Evolutionary conservation across 352 stramenopile genomes (phyloP).

Genomic region (Thraustochytrium sp.): DNA sequence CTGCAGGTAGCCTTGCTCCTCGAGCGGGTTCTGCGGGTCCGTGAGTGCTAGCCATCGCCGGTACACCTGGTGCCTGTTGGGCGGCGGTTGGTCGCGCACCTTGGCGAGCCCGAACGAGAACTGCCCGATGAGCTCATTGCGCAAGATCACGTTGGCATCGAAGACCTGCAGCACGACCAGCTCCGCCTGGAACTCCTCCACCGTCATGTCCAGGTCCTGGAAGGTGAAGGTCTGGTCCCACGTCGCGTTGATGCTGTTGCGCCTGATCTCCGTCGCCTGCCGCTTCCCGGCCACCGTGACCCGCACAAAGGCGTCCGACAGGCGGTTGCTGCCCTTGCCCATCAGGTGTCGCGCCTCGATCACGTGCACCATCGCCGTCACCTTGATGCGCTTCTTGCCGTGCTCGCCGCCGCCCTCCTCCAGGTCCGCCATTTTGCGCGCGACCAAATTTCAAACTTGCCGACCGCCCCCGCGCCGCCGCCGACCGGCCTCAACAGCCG

Average conservation of each 20-base stretch:
- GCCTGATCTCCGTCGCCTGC: slow-evolving; percentile 63
- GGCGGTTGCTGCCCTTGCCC: slow-evolving; percentile 72
- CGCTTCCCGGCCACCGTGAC: slow-evolving; percentile 75
- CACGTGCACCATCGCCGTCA: slow-evolving; percentile 59
- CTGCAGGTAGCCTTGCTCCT: slow-evolving; percentile 79
- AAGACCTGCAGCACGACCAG: slow-evolving; percentile 70
- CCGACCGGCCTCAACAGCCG: no score
- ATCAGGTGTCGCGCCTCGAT: slow-evolving; percentile 78
- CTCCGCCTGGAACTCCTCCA: slow-evolving; percentile 70
- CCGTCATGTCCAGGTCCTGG: slow-evolving; percentile 69
- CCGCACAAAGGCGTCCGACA: slow-evolving; percentile 80
- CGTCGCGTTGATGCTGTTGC: slow-evolving; percentile 71
- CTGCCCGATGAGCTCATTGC: slow-evolving; percentile 73
- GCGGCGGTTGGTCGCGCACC: slow-evolving; percentile 63
- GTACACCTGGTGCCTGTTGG: slow-evolving; percentile 71
- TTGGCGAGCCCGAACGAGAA: slow-evolving; percentile 69
- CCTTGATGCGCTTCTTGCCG: neutral
- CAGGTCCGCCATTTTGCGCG: no score
- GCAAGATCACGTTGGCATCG: slow-evolving; percentile 74
- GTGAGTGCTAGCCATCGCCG: slow-evolving; percentile 80
- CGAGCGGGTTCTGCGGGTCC: slow-evolving; percentile 67
- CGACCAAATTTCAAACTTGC: no score
- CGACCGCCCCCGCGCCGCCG: no score
- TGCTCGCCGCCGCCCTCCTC: neutral
- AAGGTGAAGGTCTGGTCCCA: slow-evolving; percentile 85